A percentile compares a stretch with the other conserved stretches of the same genome.
These are phyloP conservation scores for Cyclotella sp. DNA, from an alignment of 108 stramenopile species.

Conservation along the genomic window DNA sequence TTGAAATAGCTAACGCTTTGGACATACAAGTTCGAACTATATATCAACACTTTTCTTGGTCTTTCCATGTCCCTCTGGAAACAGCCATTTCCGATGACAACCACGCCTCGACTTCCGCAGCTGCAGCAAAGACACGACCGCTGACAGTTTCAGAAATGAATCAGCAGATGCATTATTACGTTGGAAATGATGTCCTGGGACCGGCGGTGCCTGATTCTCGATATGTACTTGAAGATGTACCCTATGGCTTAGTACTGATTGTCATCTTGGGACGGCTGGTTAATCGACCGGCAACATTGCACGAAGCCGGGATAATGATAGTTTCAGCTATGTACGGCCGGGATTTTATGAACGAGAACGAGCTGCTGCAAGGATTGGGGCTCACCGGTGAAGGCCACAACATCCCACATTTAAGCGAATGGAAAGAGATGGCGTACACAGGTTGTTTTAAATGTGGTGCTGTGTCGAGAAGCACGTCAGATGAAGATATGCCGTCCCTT, in stretches of 20 bases:
- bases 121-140: constrained; percentile 20
- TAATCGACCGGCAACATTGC: constrained; percentile 58
- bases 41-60: constrained; percentile 66
- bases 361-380: constrained; percentile 57
- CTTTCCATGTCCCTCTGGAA: constrained; percentile 67
- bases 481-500: background rate
- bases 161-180: constrained; percentile 61
- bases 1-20: constrained; percentile 61
- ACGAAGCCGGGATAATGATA: constrained; percentile 64
- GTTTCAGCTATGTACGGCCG: constrained; percentile 72
- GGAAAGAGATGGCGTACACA: constrained; percentile 49
- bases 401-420: constrained; percentile 25
- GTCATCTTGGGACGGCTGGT: constrained; percentile 59
- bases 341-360: constrained; percentile 70
- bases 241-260: constrained; percentile 63
- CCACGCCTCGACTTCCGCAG: background rate
- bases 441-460: constrained; percentile 27
- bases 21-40: constrained; percentile 63
- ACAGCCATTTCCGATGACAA: constrained; percentile 15
- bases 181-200: constrained; percentile 69
- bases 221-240: constrained; percentile 76
- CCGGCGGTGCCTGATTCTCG: constrained; percentile 56
- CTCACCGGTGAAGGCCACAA: constrained; percentile 21
- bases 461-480: background rate
- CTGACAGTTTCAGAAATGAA: constrained; percentile 74